phyloP scores from a whole-genome alignment of 2,329 filamentous ascomycete genomes.

The Diplodia corticola region DNA sequence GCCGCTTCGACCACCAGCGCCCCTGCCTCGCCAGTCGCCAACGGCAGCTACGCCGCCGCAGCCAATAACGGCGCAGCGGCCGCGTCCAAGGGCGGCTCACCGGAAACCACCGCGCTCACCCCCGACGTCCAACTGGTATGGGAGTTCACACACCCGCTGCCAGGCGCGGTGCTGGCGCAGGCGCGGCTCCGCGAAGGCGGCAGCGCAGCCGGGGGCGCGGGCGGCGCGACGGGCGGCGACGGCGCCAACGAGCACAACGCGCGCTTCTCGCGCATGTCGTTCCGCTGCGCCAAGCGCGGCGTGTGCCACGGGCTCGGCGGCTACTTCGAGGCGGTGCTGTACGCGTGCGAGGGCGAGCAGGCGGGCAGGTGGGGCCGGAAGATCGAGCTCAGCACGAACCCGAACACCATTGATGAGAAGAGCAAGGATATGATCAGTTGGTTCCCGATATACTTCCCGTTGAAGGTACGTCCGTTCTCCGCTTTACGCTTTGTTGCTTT shows the following conservation, averaged over 20 bases:
- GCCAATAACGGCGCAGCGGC: background rate
- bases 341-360: slow-evolving; percentile 53
- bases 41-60: slow-evolving; percentile 11
- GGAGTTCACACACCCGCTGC: slow-evolving; percentile 78
- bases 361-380: slow-evolving; percentile 46
- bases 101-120: slow-evolving; percentile 22
- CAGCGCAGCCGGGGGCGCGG: slow-evolving; percentile 67
- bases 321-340: slow-evolving; percentile 97
- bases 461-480: slow-evolving; percentile 68
- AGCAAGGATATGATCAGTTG: slow-evolving; percentile 98
- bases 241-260: slow-evolving; percentile 91
- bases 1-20: background rate
- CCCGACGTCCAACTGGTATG: slow-evolving; percentile 71
- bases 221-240: slow-evolving; percentile 71
- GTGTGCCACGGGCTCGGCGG: slow-evolving; percentile 88
- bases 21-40: background rate
- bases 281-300: slow-evolving; percentile 75
- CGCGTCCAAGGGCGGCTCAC: background rate
- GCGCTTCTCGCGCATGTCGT: slow-evolving; percentile 74
- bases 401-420: slow-evolving; percentile 86
- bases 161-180: slow-evolving; percentile 57
- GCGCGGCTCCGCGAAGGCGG: slow-evolving; percentile 60
- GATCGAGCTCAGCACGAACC: slow-evolving; percentile 89
- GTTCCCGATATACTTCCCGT: slow-evolving; percentile 97
- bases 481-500: background rate